Evolutionary conservation across 768 basidiomycete species (phyloP), one percentile per base, ranked within the genome.

Genomic region (Podaxis mareebaensis): DNA sequence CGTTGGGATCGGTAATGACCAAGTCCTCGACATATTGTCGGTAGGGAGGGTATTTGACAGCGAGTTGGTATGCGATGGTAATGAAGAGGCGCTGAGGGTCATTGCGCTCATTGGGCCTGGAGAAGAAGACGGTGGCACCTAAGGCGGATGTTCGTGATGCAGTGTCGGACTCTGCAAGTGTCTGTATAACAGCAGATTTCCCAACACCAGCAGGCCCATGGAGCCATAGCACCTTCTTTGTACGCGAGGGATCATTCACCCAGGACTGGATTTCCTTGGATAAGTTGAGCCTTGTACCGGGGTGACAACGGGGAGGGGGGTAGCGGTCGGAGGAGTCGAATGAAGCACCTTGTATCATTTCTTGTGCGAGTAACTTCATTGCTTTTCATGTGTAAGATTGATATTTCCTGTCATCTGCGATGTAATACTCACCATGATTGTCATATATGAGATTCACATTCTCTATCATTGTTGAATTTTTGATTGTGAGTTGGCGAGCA

Each of bases 41-140:
- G 0, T 63, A n/a, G 22, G 26, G 26, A 10, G 67, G 56, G 39
- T 60, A 8, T 0, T 44, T 33, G 24, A 59, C 33, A 1, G 69
- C 67, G 1, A 74, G 63, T 30, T 74, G 70, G 40, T 66, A 68
- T 1, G 70, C 66, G 7, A 74, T 58, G 1, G 70, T 71, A 6
- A 67, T 53, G 36, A 74, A 64, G 2, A 73, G 48, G 15, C 38
- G 59, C 8, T 52, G 15, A 7, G 28, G 63, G 15, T 60, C 30
- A 12, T 61, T 51, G 13, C 65, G 30, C 20, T 53, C 49, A 17
- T 53, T 13, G 8, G 30, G n/a, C 12, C 65, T 39, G 3, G 65
- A 70, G 55, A 71, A 73, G 65, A 74, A 69, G 58, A 71, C 67
- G 17, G 63, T 67, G 11, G 60, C 68, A n/a, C 60, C 58, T 2